A percentile compares a stretch with the other conserved stretches of the same genome.
These are phyloP conservation scores for Leucocoprinus leucothites DNA, from an alignment of 768 basidiomycete species.

Conservation along the genomic window DNA sequence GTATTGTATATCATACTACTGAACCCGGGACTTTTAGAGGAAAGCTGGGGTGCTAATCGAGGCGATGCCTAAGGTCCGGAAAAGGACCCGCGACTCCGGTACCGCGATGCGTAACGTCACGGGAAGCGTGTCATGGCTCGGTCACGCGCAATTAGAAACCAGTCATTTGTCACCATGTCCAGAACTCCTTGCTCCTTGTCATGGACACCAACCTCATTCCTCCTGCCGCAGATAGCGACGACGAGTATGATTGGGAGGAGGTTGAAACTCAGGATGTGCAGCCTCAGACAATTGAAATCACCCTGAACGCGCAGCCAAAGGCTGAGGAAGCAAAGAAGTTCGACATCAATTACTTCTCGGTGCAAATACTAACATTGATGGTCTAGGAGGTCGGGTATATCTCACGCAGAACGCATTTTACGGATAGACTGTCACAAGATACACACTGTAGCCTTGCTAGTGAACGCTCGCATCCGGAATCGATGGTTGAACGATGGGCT, in stretches of 20 bases:
- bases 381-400: slow-evolving; percentile 44
- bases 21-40: too few relatives aligned
- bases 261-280: slow-evolving; percentile 54
- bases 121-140: neutral
- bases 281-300: slow-evolving; percentile 62
- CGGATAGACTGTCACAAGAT: slow-evolving; percentile 86
- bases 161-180: slow-evolving; percentile 12
- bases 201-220: slow-evolving; percentile 6
- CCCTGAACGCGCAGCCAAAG: slow-evolving; percentile 45
- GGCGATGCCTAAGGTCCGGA: neutral
- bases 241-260: slow-evolving; percentile 82
- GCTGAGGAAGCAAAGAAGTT: slow-evolving; percentile 38
- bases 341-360: slow-evolving; percentile 21
- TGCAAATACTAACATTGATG: slow-evolving; percentile 16
- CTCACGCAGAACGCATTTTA: slow-evolving; percentile 65
- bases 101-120: slow-evolving; percentile 5
- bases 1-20: too few relatives aligned
- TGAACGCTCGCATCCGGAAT: slow-evolving; percentile 74
- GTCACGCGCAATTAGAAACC: neutral
- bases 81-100: neutral
- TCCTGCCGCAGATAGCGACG: slow-evolving; percentile 45
- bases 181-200: neutral
- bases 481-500: slow-evolving; percentile 79
- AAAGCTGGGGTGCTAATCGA: too few relatives aligned
- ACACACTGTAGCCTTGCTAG: slow-evolving; percentile 80